phyloP scores from a whole-genome alignment of 768 basidiomycete species.

The Exsudoporus frostii region DNA sequence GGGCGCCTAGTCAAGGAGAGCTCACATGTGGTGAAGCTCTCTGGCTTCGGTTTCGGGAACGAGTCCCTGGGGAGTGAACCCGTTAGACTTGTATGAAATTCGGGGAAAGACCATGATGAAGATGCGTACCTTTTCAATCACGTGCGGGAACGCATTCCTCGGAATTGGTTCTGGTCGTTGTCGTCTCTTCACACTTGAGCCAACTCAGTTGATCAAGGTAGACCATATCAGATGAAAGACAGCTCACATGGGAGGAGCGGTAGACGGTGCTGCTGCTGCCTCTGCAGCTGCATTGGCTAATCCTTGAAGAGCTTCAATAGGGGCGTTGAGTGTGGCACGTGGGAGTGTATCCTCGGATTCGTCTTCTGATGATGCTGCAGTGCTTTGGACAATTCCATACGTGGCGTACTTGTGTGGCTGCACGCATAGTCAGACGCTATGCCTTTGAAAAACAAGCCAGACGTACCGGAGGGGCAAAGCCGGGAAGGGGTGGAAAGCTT shows the following conservation, averaged over 20 bases:
- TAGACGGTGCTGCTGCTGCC: slow-evolving; percentile 77
- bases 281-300: slow-evolving; percentile 95
- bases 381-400: slow-evolving; percentile 85
- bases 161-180: slow-evolving; percentile 81
- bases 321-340: slow-evolving; percentile 80
- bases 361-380: slow-evolving; percentile 83
- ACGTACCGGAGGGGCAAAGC: slow-evolving; percentile 85
- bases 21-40: slow-evolving; percentile 88
- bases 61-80: slow-evolving; percentile 54
- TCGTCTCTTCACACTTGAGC: slow-evolving; percentile 64
- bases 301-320: slow-evolving; percentile 91
- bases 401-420: slow-evolving; percentile 89
- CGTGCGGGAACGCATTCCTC: slow-evolving; percentile 83
- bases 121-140: slow-evolving; percentile 70
- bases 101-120: neutral
- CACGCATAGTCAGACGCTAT: slow-evolving; percentile 13
- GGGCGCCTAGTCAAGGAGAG: slow-evolving; percentile 15
- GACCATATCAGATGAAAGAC: neutral
- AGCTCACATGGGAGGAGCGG: slow-evolving; percentile 55
- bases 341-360: slow-evolving; percentile 90
- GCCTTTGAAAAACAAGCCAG: slow-evolving; percentile 7
- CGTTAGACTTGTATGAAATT: neutral
- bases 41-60: slow-evolving; percentile 84
- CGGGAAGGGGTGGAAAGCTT: slow-evolving; percentile 83
- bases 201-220: neutral